Evolutionary conservation across 768 basidiomycete species (phyloP), one percentile per base, ranked within the genome.

Genomic region (Pholiota conissans): DNA sequence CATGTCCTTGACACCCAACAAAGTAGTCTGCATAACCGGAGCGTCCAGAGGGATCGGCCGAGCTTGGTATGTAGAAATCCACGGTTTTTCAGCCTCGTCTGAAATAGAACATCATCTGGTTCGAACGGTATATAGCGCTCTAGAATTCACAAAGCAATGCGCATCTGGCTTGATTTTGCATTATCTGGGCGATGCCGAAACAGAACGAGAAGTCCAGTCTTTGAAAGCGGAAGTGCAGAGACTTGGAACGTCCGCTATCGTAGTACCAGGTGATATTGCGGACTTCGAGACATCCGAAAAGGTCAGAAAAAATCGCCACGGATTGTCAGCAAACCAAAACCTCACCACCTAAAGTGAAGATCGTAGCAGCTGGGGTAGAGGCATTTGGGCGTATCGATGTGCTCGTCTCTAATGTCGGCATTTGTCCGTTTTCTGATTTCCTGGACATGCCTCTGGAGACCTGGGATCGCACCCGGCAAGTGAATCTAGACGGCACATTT

Each of bases 341-440:
- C 40, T 26, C 18, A 3, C 14, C 24, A 45, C 20, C 26, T 30
- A 49, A 57, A 18, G n/a, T 8, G 28, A 52, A 89, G 87, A 85
- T 91, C 59, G 86, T 90, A 1, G 71, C 77, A 47, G 75, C 66
- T n/a, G 84, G 84, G 14, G 78, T 88, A 0, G 70, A 76, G n/a
- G 69, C 77, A 2, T 90, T 90, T 66, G 80, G 81, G 1, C 74
- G 89, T 16, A 86, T 90, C 59, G 86, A 86, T 72, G 74, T 75
- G 32, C 72, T 78, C 8, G 73, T 75, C n/a, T 73, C 72, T 6
- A 77, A 76, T 55, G 79, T 78, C 42, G 79, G 90, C 11, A 90
- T 91, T 59, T 91, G 90, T 67, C 89, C 89, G 1, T 91, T 91
- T 70, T 81, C 86, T 35, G 83, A 87, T 37, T 89, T 91, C 69